Percentiles rank a stretch among this genome's conserved stretches.
Evolutionary conservation across 1,284 basidiomycete genomes (phyloP).

Genomic region (Apiotrichum siamense): DNA sequence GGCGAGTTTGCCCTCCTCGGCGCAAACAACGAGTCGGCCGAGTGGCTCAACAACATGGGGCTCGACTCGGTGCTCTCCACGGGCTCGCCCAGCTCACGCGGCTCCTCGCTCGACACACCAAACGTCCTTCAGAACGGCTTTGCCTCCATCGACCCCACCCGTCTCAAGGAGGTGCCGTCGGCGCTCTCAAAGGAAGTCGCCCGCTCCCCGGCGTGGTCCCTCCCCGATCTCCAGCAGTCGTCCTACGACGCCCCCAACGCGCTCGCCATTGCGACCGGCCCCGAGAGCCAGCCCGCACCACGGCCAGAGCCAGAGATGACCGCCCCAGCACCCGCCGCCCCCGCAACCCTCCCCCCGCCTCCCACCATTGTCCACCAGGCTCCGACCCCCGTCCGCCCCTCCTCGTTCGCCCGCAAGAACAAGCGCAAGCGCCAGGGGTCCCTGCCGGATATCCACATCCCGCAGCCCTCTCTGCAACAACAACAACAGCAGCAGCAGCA

Average conservation of each 20-base stretch:
- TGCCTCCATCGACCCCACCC: slow-evolving; percentile 12
- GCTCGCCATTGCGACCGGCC: neutral
- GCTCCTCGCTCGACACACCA: slow-evolving; percentile 17
- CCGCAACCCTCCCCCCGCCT: neutral
- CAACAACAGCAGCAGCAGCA: neutral
- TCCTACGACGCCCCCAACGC: neutral
- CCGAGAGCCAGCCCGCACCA: neutral
- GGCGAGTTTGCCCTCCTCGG: slow-evolving; percentile 5
- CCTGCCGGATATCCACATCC: slow-evolving; percentile 14
- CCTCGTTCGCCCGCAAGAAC: neutral
- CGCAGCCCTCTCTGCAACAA: neutral
- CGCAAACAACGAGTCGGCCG: slow-evolving; percentile 4
- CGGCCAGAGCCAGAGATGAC: no score
- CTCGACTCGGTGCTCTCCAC: slow-evolving; percentile 7
- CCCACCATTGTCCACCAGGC: neutral
- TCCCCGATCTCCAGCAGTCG: neutral
- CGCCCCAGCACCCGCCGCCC: neutral
- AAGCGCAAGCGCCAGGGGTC: slow-evolving; percentile 18
- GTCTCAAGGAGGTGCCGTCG: slow-evolving; percentile 10
- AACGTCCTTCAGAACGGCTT: slow-evolving; percentile 7
- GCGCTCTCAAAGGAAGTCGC: neutral
- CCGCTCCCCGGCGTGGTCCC: neutral
- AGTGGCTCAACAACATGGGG: slow-evolving; percentile 7
- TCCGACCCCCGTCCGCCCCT: neutral
- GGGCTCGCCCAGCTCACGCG: slow-evolving; percentile 10